Conservation (phyloP, 176 grass and related monocot species). For the Oryza glaberrima region DNA sequence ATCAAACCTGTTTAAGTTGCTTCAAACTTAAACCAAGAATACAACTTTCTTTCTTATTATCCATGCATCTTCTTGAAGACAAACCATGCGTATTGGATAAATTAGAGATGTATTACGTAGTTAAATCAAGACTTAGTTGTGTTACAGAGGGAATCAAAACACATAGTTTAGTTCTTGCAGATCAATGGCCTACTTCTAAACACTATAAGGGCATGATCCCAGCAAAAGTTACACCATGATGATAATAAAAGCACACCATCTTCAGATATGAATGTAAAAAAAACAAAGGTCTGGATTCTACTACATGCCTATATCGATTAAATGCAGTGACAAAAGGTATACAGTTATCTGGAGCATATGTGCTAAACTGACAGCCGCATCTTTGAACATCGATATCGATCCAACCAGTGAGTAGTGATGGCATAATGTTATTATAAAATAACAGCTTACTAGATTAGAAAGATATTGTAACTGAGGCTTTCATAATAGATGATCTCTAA, state of each 20-base stretch:
- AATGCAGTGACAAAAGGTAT: background rate
- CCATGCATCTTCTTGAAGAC: background rate
- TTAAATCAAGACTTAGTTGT: background rate
- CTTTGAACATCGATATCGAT: background rate
- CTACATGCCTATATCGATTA: background rate
- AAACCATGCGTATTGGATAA: conserved; percentile 5
- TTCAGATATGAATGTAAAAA: background rate
- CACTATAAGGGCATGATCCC: background rate
- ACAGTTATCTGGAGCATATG: background rate
- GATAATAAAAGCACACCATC: background rate
- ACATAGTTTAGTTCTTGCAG: background rate
- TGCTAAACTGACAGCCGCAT: background rate
- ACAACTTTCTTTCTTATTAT: conserved; percentile 25
- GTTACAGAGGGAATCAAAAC: conserved; percentile 10
- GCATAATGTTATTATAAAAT: background rate
- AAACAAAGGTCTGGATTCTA: background rate
- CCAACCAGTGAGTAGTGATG: background rate
- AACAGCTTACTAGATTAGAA: background rate
- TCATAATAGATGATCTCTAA: background rate
- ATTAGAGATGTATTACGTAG: conserved; percentile 15
- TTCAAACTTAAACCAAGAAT: conserved; percentile 8
- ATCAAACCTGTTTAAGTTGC: conserved; percentile 9
- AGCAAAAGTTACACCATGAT: conserved; percentile 12
- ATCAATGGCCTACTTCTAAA: conserved; percentile 35
- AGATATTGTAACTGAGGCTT: conserved; percentile 13